Conservation (phyloP, 345 rosid species). For the Noccaea caerulescens region DNA sequence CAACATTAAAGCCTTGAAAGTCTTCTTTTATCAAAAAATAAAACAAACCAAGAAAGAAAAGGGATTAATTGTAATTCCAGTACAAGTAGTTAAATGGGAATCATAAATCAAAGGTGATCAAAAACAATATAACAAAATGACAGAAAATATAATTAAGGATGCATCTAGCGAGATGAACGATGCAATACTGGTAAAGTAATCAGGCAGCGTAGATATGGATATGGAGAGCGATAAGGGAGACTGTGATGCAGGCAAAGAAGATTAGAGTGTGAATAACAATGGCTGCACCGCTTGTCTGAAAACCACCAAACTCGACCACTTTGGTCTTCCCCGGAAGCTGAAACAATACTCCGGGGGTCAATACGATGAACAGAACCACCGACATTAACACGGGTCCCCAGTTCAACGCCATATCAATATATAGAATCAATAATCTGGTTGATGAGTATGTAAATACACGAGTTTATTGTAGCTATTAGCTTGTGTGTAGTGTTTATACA, state of each 20-base stretch:
- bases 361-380: slow-evolving; percentile 56
- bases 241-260: slow-evolving; percentile 48
- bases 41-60: background rate
- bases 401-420: slow-evolving; percentile 49
- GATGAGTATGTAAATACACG: background rate
- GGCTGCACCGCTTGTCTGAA: slow-evolving; percentile 59
- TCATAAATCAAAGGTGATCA: slow-evolving; percentile 16
- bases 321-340: slow-evolving; percentile 65
- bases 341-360: slow-evolving; percentile 68
- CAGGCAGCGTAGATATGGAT: slow-evolving; percentile 54
- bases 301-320: slow-evolving; percentile 52
- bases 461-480: background rate
- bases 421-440: background rate
- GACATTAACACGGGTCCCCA: slow-evolving; percentile 76
- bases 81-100: slow-evolving; percentile 3
- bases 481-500: background rate
- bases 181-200: background rate
- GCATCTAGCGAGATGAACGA: background rate
- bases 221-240: slow-evolving; percentile 55
- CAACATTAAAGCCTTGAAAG: background rate
- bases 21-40: too few species aligned
- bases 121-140: slow-evolving; percentile 8
- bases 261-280: slow-evolving; percentile 53
- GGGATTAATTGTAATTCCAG: background rate
- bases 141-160: slow-evolving; percentile 3